Evolutionary conservation across 176 grass and related monocot species (phyloP), one percentile per base, ranked within the genome.

Genomic region (Paspalum notatum): DNA sequence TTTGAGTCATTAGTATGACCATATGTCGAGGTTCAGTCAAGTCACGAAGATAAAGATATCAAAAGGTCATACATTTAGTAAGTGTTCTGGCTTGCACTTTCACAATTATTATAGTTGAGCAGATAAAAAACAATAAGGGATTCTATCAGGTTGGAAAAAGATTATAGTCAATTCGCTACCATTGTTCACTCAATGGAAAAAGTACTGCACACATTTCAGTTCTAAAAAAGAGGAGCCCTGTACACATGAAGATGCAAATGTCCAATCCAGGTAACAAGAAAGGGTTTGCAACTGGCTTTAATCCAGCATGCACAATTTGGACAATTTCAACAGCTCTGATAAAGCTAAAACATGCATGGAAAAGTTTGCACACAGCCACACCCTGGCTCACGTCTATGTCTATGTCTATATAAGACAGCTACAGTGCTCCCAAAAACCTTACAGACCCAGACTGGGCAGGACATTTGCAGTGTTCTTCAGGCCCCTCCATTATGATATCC

Each of bases 401-500:
- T 91, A 18, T 87, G 72, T 74, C 77, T 85, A 85, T 85, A 89
- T 81, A 85, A 89, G 77, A 80, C 18, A 46, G 61, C 81, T 75
- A 89, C 87, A 89, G 81, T 89, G 17, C 1, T 57, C 21, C 18
- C 61, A 46, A 44, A 81, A 66, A 44, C 75, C 83, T 74, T 88
- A 10, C 43, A 74, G 62, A 85, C 84, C 67, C 49, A 79, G 75
- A 72, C 54, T 78, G 60, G 60, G 82, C 61, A 78, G 45, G 76
- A 83, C 48, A 87, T 62, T 87, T 87, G 65, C 68, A 60, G 75
- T 81, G 62, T 78, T 90, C 74, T 79, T 91, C 72, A 82, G 82
- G 60, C 60, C 73, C 80, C 63, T 72, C 72, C 84, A 85, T 75
- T 76, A 97, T 97, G 94, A 84, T 97, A 51, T 92, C 94, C 70